A percentile compares a stretch with the other conserved stretches of the same genome.
Conservation (phyloP, 1,139 yeast genomes). For the Zygoascus hellenicus region DNA sequence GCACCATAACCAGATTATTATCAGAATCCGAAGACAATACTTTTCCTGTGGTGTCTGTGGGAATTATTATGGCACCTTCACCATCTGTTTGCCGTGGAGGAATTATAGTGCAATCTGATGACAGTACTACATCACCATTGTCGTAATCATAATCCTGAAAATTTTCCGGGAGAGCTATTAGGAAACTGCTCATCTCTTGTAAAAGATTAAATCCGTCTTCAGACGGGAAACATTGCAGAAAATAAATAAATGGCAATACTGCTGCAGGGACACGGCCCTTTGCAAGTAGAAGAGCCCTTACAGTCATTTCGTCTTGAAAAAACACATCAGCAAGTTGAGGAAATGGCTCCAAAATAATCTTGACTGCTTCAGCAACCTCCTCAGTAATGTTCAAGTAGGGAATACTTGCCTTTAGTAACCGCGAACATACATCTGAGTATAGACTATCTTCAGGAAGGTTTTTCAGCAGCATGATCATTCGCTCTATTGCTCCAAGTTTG, state of each 20-base stretch:
- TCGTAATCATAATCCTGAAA: conserved; percentile 32
- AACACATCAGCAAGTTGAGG: conserved; percentile 57
- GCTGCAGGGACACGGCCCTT: conserved; percentile 74
- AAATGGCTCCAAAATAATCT: conserved; percentile 45
- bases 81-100: conserved; percentile 40
- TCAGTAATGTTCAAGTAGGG: conserved; percentile 60
- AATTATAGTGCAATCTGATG: conserved; percentile 36
- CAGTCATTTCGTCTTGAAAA: conserved; percentile 50
- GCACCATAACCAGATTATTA: conserved; percentile 35
- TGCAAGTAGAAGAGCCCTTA: conserved; percentile 51
- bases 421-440: conserved; percentile 52
- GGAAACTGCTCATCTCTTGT: conserved; percentile 53
- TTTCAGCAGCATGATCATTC: conserved; percentile 39
- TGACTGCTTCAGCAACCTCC: conserved; percentile 47
- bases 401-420: conserved; percentile 48
- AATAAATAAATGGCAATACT: conserved; percentile 53
- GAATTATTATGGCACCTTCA: conserved; percentile 38
- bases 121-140: conserved; percentile 37
- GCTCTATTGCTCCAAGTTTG: conserved; percentile 41
- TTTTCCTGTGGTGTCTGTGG: conserved; percentile 65
- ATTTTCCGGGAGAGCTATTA: conserved; percentile 37
- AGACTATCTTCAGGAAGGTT: conserved; percentile 42
- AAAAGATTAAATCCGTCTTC: conserved; percentile 61
- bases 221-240: conserved; percentile 47
- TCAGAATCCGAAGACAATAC: conserved; percentile 42